phyloP scores from a whole-genome alignment of 2,329 filamentous ascomycete species.

The Akanthomyces muscarius region DNA sequence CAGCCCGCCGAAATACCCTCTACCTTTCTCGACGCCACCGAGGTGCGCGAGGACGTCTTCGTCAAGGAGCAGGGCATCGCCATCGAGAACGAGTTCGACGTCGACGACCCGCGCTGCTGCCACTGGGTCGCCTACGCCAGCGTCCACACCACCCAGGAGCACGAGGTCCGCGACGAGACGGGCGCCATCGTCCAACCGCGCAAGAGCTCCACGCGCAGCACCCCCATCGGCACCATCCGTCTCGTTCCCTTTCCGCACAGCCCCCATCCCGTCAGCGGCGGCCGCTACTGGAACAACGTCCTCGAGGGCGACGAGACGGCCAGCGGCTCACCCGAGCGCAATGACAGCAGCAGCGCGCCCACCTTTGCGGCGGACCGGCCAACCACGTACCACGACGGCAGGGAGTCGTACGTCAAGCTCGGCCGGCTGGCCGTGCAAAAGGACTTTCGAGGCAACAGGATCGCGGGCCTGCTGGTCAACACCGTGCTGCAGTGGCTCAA shows the following conservation, averaged over 20 bases:
- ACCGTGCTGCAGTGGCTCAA: slow-evolving; percentile 65
- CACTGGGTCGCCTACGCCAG: slow-evolving; percentile 85
- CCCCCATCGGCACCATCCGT: slow-evolving; percentile 69
- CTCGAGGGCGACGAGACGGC: slow-evolving; percentile 28
- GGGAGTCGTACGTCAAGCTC: slow-evolving; percentile 77
- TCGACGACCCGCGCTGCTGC: slow-evolving; percentile 72
- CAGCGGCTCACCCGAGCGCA: not conserved
- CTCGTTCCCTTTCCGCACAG: slow-evolving; percentile 77
- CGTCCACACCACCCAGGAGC: slow-evolving; percentile 45
- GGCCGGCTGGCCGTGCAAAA: slow-evolving; percentile 70
- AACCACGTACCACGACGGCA: slow-evolving; percentile 53
- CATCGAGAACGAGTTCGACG: slow-evolving; percentile 70
- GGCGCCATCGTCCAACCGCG: slow-evolving; percentile 39
- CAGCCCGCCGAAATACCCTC: slow-evolving; percentile 47
- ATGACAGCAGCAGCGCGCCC: slow-evolving; percentile 15
- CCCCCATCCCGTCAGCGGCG: slow-evolving; percentile 54
- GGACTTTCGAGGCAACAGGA: slow-evolving; percentile 60
- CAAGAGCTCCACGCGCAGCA: slow-evolving; percentile 40
- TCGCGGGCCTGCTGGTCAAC: slow-evolving; percentile 64
- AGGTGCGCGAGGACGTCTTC: slow-evolving; percentile 57
- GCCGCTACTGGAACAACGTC: slow-evolving; percentile 43
- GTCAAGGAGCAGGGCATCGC: slow-evolving; percentile 56
- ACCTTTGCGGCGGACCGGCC: slow-evolving; percentile 36
- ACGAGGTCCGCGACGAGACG: slow-evolving; percentile 41
- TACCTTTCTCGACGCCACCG: slow-evolving; percentile 61